Evolutionary conservation across 441 rosid genomes (phyloP).

Genomic region (Codiaeum variegatum): DNA sequence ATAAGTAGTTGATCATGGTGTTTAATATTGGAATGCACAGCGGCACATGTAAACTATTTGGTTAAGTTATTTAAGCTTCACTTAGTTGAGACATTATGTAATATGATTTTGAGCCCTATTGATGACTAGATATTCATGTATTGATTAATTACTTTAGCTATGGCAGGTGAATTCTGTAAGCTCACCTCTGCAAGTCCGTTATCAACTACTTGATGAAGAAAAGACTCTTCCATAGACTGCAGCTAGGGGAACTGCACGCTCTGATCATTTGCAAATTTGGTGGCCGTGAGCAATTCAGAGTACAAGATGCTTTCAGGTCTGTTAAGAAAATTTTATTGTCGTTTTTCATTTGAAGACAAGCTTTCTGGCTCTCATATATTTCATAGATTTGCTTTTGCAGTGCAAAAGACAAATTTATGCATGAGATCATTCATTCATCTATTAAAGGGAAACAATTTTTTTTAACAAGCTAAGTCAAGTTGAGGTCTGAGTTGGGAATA

Average conservation of each 20-base stretch:
- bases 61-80: neutral
- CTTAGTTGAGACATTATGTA: neutral
- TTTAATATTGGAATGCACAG: neutral
- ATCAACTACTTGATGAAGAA: slow-evolving; percentile 2
- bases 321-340: neutral
- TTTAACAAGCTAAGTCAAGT: neutral
- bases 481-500: neutral
- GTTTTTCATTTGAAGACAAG: neutral
- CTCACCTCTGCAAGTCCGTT: slow-evolving; percentile 1
- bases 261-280: neutral
- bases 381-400: slow-evolving; percentile 1
- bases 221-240: neutral
- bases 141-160: neutral
- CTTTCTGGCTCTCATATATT: neutral
- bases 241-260: neutral
- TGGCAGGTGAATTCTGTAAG: slow-evolving; percentile 6
- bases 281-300: neutral
- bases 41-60: neutral
- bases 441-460: neutral
- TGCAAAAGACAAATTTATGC: neutral
- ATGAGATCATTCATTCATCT: neutral
- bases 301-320: neutral
- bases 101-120: neutral
- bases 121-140: neutral
- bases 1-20: neutral